These are phyloP conservation scores for Rhodotorula toruloides DNA, from an alignment of 768 basidiomycete genomes.

Conservation along the genomic window DNA sequence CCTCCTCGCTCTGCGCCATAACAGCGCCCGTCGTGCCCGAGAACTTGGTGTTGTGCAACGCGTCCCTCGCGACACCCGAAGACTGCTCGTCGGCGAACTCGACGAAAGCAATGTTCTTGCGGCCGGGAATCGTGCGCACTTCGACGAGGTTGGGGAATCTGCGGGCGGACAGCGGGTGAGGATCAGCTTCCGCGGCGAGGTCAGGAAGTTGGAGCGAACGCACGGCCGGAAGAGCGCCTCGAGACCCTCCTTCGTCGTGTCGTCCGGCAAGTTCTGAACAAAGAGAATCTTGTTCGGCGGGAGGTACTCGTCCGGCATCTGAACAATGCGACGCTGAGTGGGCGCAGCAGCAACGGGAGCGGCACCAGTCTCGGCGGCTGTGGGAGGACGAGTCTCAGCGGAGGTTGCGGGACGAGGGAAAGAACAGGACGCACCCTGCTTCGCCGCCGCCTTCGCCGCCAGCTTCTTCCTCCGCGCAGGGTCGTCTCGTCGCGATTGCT, in stretches of 20 bases:
- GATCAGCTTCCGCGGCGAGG: neutral
- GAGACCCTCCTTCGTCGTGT: constrained; percentile 85
- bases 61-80: constrained; percentile 86
- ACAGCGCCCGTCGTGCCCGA: neutral
- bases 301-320: constrained; percentile 99
- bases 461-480: constrained; percentile 78
- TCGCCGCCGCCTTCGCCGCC: constrained; percentile 71
- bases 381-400: neutral
- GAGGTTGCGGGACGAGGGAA: neutral
- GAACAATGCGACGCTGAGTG: constrained; percentile 56
- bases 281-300: constrained; percentile 99
- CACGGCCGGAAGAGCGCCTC: constrained; percentile 86
- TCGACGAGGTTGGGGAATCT: constrained; percentile 95
- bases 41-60: constrained; percentile 93
- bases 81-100: constrained; percentile 91
- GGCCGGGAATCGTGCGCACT: constrained; percentile 96
- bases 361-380: constrained; percentile 29
- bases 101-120: constrained; percentile 97
- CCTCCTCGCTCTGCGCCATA: constrained; percentile 58
- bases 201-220: constrained; percentile 43
- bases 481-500: constrained; percentile 76
- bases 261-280: constrained; percentile 91
- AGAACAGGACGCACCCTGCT: constrained; percentile 54
- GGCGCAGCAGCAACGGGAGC: constrained; percentile 30
- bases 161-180: neutral